Base-by-base conservation (phyloP, 768 basidiomycete species). In the Ramaria rubella region DNA sequence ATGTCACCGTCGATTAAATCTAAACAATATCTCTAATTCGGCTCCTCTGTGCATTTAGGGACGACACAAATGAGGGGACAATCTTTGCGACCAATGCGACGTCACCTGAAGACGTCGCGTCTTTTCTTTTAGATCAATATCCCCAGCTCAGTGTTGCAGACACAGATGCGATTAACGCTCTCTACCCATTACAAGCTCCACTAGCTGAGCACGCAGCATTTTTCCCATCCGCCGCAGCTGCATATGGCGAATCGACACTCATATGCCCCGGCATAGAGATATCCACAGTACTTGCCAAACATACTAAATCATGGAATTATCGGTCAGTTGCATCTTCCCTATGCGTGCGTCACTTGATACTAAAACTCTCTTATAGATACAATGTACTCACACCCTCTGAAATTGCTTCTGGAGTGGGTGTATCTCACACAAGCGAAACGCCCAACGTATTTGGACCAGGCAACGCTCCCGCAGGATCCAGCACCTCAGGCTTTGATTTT, bases 391-490 rank as follows among this genome's bases (percentile, higher is more conserved):
- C 55, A 1, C 43, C 44, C 43, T 14, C 45, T 8, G 27, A 27
- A 27, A 48, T 56, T 15, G 27, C 43, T 1, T 14, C 23, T 4
- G 55, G 55, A 2, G 5, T 56, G 15, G 55, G 55, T 26, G 44
- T 45, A 26, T 56, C 55, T n/a, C 55, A 56, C 17, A 30, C 31
- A 4, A 46, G 44, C 15, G 55, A 56, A 33, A 34, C 33, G 40
- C 44, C 44, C 23, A 48, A 56, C 31, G 5, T 56, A 12, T 56
- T 56, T 21, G 9, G 65, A 62, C 48, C 56, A 58, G 40, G 74
- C 66, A 19, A 73, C 68, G 4, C 72, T 65, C 49, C 64, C 62
- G 23, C 72, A 69, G 73, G 73, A 73, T 42, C 64, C 62, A 30
- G 62, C 55, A 33, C 66, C 67, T n/a, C 73, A 70, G 44, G 69